Percentiles rank a stretch among this genome's conserved stretches.
Evolutionary conservation across 2,329 filamentous ascomycete genomes (phyloP).

Genomic region (Alternaria longipes): DNA sequence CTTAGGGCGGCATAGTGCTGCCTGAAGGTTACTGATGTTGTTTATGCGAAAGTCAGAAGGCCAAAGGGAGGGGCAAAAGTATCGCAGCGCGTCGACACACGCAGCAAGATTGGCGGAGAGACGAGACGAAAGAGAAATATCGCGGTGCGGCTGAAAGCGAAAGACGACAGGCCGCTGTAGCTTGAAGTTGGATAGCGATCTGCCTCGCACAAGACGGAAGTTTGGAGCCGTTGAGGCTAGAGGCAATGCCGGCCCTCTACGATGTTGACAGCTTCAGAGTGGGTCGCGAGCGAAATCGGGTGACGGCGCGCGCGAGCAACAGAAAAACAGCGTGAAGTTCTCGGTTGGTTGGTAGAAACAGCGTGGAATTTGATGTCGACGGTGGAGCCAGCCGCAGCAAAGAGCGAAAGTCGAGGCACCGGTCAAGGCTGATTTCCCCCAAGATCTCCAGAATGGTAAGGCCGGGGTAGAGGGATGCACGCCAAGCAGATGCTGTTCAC

Average conservation of each 20-base stretch:
- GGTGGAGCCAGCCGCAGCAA: constrained; percentile 43
- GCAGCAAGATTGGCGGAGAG: constrained; percentile 24
- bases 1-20: constrained; percentile 48
- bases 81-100: constrained; percentile 26
- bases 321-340: constrained; percentile 26
- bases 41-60: constrained; percentile 28
- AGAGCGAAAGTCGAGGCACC: constrained; percentile 39
- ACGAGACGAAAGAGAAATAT: constrained; percentile 32
- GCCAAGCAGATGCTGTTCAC: constrained; percentile 39
- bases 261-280: constrained; percentile 37
- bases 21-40: constrained; percentile 33
- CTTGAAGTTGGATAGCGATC: constrained; percentile 40
- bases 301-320: constrained; percentile 36
- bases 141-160: constrained; percentile 33
- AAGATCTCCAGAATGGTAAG: constrained; percentile 34
- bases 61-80: constrained; percentile 18
- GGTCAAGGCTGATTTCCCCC: constrained; percentile 50
- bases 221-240: constrained; percentile 38
- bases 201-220: constrained; percentile 44
- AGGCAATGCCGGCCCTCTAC: constrained; percentile 45
- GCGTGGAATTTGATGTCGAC: constrained; percentile 33
- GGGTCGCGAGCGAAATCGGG: constrained; percentile 31
- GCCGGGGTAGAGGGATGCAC: constrained; percentile 36
- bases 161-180: constrained; percentile 39
- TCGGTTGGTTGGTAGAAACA: constrained; percentile 35